Conservation (phyloP, 306 rosid genomes). For the Dalbergia cochinchinensis region DNA sequence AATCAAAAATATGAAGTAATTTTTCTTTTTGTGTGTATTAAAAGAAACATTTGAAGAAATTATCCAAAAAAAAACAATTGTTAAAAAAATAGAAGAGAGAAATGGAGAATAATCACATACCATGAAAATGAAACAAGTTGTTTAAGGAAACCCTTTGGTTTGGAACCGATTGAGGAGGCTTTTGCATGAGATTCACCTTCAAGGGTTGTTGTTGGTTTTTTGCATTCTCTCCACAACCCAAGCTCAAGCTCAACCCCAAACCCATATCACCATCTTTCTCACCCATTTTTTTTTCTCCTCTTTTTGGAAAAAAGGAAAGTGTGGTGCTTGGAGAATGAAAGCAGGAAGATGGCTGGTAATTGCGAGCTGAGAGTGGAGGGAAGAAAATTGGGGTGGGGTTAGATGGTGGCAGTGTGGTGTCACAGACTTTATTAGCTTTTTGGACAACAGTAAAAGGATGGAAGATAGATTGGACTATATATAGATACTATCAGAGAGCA, state of each 20-base stretch:
- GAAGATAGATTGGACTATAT: constrained; percentile 55
- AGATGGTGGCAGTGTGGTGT: constrained; percentile 38
- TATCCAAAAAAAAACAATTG: not conserved
- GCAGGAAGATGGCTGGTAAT: constrained; percentile 31
- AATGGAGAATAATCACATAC: constrained; percentile 36
- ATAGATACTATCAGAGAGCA: constrained; percentile 39
- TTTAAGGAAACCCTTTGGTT: constrained; percentile 57
- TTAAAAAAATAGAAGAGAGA: not conserved
- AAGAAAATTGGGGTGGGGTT: not conserved
- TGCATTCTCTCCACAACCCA: constrained; percentile 54
- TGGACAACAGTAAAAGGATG: constrained; percentile 58
- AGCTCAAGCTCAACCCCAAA: constrained; percentile 65
- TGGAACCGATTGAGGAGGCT: constrained; percentile 52
- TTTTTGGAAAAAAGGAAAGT: not conserved
- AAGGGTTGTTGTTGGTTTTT: constrained; percentile 10
- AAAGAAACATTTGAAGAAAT: not conserved
- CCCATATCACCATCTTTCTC: constrained; percentile 59
- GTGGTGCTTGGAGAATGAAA: not conserved
- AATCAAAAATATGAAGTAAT: too few relatives aligned
- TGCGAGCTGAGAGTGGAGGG: constrained; percentile 45
- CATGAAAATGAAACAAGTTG: constrained; percentile 63
- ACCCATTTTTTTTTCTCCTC: constrained; percentile 49
- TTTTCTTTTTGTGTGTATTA: not conserved
- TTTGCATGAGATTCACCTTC: constrained; percentile 55
- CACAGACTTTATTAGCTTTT: constrained; percentile 57